phyloP scores from a whole-genome alignment of 495 filamentous ascomycete genomes.

The Cercophora scortea region DNA sequence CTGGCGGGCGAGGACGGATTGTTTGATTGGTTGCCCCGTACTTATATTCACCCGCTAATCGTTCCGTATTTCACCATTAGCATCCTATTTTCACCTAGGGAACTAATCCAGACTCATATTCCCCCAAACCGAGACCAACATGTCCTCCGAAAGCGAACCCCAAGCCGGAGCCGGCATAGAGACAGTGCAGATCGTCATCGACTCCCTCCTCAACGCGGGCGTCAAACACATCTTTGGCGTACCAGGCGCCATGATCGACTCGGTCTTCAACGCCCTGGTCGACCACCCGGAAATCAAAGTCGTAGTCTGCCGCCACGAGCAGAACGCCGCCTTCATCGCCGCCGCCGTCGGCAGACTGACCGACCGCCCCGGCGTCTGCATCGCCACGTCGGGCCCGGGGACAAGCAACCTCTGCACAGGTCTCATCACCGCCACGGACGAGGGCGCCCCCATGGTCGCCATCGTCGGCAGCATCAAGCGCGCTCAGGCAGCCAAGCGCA shows the following conservation, averaged over 20 bases:
- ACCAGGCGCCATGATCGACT: conserved; percentile 31
- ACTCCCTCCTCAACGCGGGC: conserved; percentile 30
- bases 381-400: conserved; percentile 31
- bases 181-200: conserved; percentile 29
- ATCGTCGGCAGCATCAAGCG: conserved; percentile 28
- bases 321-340: conserved; percentile 35
- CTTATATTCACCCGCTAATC: no score
- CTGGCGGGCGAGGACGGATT: no score
- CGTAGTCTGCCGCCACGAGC: conserved; percentile 30
- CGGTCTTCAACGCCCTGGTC: conserved; percentile 27
- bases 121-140: no score
- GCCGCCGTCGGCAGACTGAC: conserved; percentile 28
- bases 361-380: conserved; percentile 26
- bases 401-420: conserved; percentile 29
- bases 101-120: no score
- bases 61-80: no score
- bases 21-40: no score
- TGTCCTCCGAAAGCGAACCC: no score
- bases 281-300: conserved; percentile 31
- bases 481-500: conserved; percentile 22
- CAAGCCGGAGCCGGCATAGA: conserved; percentile 5
- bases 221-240: conserved; percentile 31
- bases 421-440: conserved; percentile 20
- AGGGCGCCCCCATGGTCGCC: conserved; percentile 22
- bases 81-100: no score